phyloP scores from a whole-genome alignment of 768 basidiomycete genomes.

The Coprinopsis cinerea region DNA sequence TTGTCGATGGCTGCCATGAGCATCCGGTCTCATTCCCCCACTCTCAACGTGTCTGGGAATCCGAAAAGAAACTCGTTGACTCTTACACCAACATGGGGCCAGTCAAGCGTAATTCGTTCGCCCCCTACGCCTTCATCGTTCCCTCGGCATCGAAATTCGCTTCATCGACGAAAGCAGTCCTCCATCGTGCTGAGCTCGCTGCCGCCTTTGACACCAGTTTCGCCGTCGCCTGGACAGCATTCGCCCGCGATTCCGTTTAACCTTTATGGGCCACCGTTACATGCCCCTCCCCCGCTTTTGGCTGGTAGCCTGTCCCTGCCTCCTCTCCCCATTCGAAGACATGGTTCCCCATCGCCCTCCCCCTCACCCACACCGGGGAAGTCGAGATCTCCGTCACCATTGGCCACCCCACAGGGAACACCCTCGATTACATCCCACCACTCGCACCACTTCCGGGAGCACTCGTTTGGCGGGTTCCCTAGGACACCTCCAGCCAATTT shows the following conservation, averaged over 20 bases:
- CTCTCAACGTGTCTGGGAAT: background rate
- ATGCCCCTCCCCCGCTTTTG: background rate
- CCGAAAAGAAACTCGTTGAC: background rate
- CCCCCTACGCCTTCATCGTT: background rate
- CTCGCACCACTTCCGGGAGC: no score
- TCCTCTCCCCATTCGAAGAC: background rate
- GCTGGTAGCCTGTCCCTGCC: conserved; percentile 1
- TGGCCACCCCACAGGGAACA: background rate
- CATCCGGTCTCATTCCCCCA: no score
- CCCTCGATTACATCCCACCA: background rate
- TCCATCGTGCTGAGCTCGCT: conserved; percentile 1
- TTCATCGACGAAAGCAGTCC: conserved; percentile 6
- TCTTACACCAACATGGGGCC: background rate
- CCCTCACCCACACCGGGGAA: background rate
- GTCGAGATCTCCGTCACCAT: background rate
- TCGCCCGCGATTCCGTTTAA: conserved; percentile 4
- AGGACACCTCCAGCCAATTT: no score
- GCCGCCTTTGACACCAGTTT: background rate
- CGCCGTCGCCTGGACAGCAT: background rate
- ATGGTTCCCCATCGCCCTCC: background rate
- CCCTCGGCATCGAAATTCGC: background rate
- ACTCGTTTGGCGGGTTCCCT: no score
- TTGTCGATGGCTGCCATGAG: conserved; percentile 5
- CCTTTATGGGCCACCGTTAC: background rate
- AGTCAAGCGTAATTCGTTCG: background rate